Conservation (phyloP, 495 filamentous ascomycete genomes). For the Copromyces sp. region DNA sequence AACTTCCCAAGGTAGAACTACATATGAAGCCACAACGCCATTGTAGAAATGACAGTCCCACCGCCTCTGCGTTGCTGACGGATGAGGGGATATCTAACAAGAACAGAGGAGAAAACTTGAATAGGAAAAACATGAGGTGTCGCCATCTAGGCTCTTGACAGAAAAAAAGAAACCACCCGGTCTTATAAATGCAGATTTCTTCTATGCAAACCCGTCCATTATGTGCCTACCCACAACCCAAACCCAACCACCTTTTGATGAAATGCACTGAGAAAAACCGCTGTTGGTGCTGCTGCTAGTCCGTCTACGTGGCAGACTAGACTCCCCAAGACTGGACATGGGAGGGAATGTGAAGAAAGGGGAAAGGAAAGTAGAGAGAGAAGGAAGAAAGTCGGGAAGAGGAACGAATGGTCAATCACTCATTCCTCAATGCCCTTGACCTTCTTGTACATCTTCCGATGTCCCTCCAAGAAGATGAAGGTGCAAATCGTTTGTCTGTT, state of each 20-base stretch:
- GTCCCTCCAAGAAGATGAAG: conserved; percentile 89
- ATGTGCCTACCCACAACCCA: background rate
- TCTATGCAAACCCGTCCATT: background rate
- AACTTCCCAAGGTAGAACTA: background rate
- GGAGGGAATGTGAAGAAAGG: background rate
- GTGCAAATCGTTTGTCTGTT: conserved; percentile 79
- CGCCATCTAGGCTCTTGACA: background rate
- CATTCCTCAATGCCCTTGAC: conserved; percentile 36
- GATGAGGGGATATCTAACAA: background rate
- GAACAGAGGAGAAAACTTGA: background rate
- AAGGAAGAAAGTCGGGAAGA: background rate
- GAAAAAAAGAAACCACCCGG: background rate
- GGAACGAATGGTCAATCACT: background rate
- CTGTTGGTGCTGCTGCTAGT: background rate
- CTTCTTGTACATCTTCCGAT: conserved; percentile 58
- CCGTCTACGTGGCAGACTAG: background rate
- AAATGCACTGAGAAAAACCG: background rate
- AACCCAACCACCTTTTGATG: background rate
- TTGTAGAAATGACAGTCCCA: background rate
- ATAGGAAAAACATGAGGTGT: background rate
- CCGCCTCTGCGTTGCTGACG: background rate
- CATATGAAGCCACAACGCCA: background rate
- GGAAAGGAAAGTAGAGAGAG: background rate
- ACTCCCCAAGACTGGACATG: background rate
- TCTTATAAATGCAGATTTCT: background rate